These are phyloP conservation scores for Penicillium dipodomyicola DNA, from an alignment of 495 filamentous ascomycete species.

Conservation along the genomic window DNA sequence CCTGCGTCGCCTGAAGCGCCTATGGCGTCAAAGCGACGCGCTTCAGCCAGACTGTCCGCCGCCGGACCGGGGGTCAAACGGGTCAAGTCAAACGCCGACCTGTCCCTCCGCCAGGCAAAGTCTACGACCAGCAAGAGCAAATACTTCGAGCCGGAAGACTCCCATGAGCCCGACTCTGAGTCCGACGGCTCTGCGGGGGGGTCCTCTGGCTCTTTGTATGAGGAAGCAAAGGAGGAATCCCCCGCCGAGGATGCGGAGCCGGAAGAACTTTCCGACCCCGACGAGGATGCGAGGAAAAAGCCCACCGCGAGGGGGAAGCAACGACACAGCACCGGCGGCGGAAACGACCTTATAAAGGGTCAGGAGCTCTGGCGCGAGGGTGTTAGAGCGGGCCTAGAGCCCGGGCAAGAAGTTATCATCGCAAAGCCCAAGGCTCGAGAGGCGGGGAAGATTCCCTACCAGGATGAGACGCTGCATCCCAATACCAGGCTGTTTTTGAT, in stretches of 20 bases:
- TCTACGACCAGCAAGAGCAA: constrained; percentile 57
- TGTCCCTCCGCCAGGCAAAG: constrained; percentile 30
- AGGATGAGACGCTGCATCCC: constrained; percentile 67
- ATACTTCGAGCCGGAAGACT: constrained; percentile 50
- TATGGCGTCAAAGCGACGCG: constrained; percentile 41
- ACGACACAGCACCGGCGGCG: constrained; percentile 4
- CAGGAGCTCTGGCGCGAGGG: constrained; percentile 59
- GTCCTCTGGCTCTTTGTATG: constrained; percentile 31
- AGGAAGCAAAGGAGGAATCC: constrained; percentile 20
- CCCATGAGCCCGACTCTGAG: constrained; percentile 32
- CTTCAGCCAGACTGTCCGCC: constrained; percentile 35
- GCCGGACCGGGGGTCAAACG: constrained; percentile 36
- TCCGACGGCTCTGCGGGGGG: constrained; percentile 22
- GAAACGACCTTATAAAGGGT: constrained; percentile 29
- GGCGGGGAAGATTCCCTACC: constrained; percentile 63
- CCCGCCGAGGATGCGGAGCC: constrained; percentile 23
- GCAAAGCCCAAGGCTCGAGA: constrained; percentile 68
- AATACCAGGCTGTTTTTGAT: constrained; percentile 78
- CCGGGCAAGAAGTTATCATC: constrained; percentile 65
- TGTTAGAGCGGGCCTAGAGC: constrained; percentile 54
- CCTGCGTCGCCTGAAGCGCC: constrained; percentile 37
- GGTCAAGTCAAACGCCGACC: constrained; percentile 45
- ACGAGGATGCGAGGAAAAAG: constrained; percentile 24
- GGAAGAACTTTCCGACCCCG: constrained; percentile 20
- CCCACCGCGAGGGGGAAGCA: constrained; percentile 19